Percentiles rank a stretch among this genome's conserved stretches.
These are phyloP conservation scores for Serpula lacrymans DNA, from an alignment of 768 basidiomycete genomes.

Conservation along the genomic window DNA sequence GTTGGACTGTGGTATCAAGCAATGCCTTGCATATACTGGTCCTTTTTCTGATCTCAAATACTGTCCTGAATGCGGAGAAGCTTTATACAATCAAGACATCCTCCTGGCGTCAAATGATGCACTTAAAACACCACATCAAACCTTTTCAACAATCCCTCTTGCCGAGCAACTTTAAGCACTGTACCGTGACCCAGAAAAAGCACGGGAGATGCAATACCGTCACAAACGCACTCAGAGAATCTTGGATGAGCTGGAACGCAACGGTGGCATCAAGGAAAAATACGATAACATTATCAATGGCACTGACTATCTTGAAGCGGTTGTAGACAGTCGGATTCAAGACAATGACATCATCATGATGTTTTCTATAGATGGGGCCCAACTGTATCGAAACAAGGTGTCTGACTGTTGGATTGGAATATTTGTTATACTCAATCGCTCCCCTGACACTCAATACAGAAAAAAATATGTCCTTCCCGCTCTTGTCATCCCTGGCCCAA, in stretches of 20 bases:
- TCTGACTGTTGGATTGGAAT: slow-evolving; percentile 34
- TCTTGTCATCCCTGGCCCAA: slow-evolving; percentile 19
- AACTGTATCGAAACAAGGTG: slow-evolving; percentile 26
- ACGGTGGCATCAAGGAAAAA: not conserved
- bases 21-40: no score
- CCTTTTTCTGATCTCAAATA: no score
- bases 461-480: slow-evolving; percentile 26
- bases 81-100: no score
- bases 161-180: slow-evolving; percentile 41
- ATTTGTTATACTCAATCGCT: slow-evolving; percentile 22
- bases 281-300: slow-evolving; percentile 14
- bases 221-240: slow-evolving; percentile 3
- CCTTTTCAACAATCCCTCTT: no score
- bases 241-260: not conserved
- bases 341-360: slow-evolving; percentile 12
- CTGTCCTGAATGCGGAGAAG: no score
- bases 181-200: slow-evolving; percentile 13
- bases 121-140: no score
- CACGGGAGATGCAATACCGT: not conserved
- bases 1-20: no score
- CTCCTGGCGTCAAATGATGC: no score
- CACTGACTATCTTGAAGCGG: slow-evolving; percentile 7
- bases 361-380: slow-evolving; percentile 24
- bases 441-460: slow-evolving; percentile 25
- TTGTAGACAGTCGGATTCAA: slow-evolving; percentile 7